Base-by-base conservation (phyloP, 306 rosid genomes). In the Pyrus betulifolia region DNA sequence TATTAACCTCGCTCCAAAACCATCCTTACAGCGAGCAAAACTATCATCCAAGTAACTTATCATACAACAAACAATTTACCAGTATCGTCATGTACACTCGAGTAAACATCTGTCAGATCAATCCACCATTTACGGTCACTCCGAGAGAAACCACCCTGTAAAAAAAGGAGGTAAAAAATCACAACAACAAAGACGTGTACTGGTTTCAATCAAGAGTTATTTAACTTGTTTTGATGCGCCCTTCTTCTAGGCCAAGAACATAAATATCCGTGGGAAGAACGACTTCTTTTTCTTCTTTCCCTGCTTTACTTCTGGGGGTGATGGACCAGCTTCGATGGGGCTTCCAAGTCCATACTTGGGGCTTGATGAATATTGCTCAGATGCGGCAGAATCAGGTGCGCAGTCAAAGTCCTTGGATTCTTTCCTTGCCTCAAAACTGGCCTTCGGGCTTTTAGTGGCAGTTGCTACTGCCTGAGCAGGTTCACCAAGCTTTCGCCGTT, bases 191-290 rank as follows among this genome's bases (percentile, higher is more conserved):
- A 66, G 73, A 77, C 74, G 27, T 44, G 59, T 22, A 55, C n/a
- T 15, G 15, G 74, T 74, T 74, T 71, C 76, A 70, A 30, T 77
- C 63, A 72, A 68, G 77, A 71, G 72, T 80, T 85, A 83, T 66
- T 86, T 31, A 82, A 61, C 86, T 88, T 90, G 76, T 71, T 84
- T 40, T 89, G 14, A 60, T 82, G 86, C 14, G 88, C 31, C 82
- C 64, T 92, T 77, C 85, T 89, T 85, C 88, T 87, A n/a, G 40
- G 88, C 91, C 86, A 93, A 89, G 81, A 93, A 93, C 99, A 93
- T 90, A 73, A 93, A 85, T 79, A 96, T 83, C 76, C 99, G 86
- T 0, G 98, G 99, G 77, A 96, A 87, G 25, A 93, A 70, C 11
- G 99, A 80, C 77, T 28, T 91, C 85, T 84, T 95, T 82, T 92